These are phyloP conservation scores for Mortierella sp. DNA, from an alignment of 371 early-diverging fungal genomes.

Conservation along the genomic window DNA sequence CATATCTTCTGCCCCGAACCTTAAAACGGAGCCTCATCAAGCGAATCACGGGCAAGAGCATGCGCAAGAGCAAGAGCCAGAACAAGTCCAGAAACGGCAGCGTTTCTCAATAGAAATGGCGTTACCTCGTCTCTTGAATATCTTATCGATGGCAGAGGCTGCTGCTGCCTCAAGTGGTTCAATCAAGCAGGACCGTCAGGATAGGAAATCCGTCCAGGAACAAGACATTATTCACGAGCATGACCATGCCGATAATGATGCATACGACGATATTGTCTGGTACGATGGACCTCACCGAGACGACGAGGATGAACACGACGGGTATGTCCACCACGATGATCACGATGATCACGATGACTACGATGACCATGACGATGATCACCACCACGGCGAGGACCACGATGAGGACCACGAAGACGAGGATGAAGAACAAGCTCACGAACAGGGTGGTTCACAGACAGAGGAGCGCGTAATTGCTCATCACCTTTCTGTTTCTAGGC, in stretches of 20 bases:
- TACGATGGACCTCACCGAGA: constrained; percentile 44
- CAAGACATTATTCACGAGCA: constrained; percentile 38
- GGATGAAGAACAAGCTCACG: background rate
- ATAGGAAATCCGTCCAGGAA: constrained; percentile 6
- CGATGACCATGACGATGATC: constrained; percentile 18
- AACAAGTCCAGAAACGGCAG: background rate
- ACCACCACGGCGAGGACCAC: constrained; percentile 7
- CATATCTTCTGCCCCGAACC: background rate
- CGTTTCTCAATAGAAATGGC: too few species aligned
- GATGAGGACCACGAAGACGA: constrained; percentile 9
- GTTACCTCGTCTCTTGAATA: too few species aligned
- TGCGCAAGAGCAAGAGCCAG: background rate
- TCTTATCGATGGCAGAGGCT: background rate
- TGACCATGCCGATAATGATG: constrained; percentile 41
- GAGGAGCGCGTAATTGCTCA: too few species aligned
- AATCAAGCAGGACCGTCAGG: background rate
- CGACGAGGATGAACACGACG: constrained; percentile 43
- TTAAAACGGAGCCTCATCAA: background rate
- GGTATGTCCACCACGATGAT: constrained; percentile 11
- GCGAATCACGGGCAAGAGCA: background rate
- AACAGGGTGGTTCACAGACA: background rate
- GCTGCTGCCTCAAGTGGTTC: background rate
- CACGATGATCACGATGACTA: constrained; percentile 17
- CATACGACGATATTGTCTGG: constrained; percentile 45
- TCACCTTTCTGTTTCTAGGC: background rate